Conservation (phyloP, 176 grass and related monocot genomes). For the Oryza meridionalis region DNA sequence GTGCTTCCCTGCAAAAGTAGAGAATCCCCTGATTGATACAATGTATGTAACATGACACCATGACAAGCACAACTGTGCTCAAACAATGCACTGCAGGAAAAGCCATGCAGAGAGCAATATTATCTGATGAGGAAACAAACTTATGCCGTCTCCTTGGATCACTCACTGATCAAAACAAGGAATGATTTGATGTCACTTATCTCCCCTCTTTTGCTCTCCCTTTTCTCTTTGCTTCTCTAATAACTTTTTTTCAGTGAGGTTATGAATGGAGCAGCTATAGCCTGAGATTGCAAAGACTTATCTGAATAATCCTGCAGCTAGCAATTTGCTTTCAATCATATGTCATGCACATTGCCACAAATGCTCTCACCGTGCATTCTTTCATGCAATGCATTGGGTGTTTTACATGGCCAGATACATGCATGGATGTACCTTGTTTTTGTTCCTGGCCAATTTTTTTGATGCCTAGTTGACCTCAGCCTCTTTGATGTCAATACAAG, state of each 20-base stretch:
- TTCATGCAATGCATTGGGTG: not conserved
- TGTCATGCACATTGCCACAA: constrained; percentile 2
- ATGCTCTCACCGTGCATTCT: constrained; percentile 7
- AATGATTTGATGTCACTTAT: constrained; percentile 40
- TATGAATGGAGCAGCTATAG: constrained; percentile 17
- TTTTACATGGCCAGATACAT: constrained; percentile 38
- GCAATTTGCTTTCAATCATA: constrained; percentile 13
- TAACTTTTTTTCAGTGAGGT: constrained; percentile 38
- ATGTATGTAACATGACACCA: not conserved
- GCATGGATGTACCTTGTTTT: constrained; percentile 44
- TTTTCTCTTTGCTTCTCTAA: not conserved
- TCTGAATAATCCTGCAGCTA: constrained; percentile 8
- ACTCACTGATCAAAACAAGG: constrained; percentile 32
- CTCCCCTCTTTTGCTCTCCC: not conserved
- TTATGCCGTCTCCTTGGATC: constrained; percentile 37
- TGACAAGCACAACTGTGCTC: not conserved
- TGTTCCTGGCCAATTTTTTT: constrained; percentile 36
- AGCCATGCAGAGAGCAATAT: not conserved
- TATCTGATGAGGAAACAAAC: constrained; percentile 18
- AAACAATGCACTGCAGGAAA: constrained; percentile 24
- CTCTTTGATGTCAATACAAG: constrained; percentile 19
- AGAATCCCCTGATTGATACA: not conserved
- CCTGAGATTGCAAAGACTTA: not conserved
- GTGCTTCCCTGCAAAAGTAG: not conserved
- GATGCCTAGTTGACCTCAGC: not conserved